These are phyloP conservation scores for Paxillus involutus DNA, from an alignment of 768 basidiomycete species.

Conservation along the genomic window DNA sequence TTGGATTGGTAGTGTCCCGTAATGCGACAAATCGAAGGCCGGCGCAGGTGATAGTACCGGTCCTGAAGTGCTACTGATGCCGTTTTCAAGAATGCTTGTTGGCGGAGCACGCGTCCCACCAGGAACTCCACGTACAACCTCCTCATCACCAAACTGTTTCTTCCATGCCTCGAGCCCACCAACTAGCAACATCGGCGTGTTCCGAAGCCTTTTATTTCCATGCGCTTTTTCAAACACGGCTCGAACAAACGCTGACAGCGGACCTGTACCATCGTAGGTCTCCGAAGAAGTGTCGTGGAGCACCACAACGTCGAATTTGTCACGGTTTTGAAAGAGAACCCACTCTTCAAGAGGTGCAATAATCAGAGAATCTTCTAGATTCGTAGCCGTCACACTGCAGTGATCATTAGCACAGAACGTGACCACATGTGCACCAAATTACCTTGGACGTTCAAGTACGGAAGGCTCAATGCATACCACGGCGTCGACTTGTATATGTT, in stretches of 20 bases:
- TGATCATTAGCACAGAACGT: slow-evolving; percentile 8
- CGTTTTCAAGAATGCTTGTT: slow-evolving; percentile 24
- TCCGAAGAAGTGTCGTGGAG: slow-evolving; percentile 75
- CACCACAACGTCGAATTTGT: slow-evolving; percentile 86
- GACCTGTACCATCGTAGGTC: slow-evolving; percentile 48
- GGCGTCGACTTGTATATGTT: slow-evolving; percentile 66
- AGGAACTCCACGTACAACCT: slow-evolving; percentile 29
- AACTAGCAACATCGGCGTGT: slow-evolving; percentile 78
- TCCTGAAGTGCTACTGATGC: slow-evolving; percentile 26
- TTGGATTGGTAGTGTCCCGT: slow-evolving; percentile 7
- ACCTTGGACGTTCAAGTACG: slow-evolving; percentile 70
- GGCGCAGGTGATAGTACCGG: slow-evolving; percentile 21
- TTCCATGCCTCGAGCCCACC: slow-evolving; percentile 89
- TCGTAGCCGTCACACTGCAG: slow-evolving; percentile 59
- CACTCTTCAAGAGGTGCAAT: slow-evolving; percentile 70
- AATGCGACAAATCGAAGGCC: slow-evolving; percentile 13
- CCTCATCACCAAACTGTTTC: slow-evolving; percentile 47
- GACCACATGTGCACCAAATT: slow-evolving; percentile 23
- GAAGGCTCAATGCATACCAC: slow-evolving; percentile 86
- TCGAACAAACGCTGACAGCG: slow-evolving; percentile 58
- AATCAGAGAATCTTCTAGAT: slow-evolving; percentile 73
- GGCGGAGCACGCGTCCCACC: slow-evolving; percentile 12
- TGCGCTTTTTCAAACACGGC: slow-evolving; percentile 77
- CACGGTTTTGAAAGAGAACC: slow-evolving; percentile 76
- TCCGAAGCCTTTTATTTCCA: slow-evolving; percentile 52